Conservation (phyloP, 1,284 basidiomycete genomes). For the Tilletia walkeri region DNA sequence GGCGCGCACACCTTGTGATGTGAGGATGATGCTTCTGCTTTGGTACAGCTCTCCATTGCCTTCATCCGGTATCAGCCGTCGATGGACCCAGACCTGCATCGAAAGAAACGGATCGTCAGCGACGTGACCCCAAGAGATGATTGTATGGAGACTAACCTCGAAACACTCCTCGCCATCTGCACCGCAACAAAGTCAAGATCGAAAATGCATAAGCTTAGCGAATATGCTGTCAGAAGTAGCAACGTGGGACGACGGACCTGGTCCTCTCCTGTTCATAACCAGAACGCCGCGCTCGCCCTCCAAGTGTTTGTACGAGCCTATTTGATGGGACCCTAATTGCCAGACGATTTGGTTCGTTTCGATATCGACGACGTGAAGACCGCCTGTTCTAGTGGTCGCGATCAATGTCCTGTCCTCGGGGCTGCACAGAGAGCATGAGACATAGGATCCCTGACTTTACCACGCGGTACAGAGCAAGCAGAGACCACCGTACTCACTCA, state of each 20-base stretch:
- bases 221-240: background rate
- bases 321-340: background rate
- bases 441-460: background rate
- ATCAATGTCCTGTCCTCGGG: slow-evolving; percentile 1
- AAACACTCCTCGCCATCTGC: background rate
- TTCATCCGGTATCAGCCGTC: background rate
- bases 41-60: slow-evolving; percentile 1
- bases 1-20: background rate
- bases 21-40: background rate
- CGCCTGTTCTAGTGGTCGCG: background rate
- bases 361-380: slow-evolving; percentile 11
- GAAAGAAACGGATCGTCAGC: background rate
- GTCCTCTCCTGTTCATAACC: background rate
- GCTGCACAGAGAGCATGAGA: background rate
- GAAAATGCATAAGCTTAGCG: too few relatives aligned
- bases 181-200: too few relatives aligned
- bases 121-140: background rate
- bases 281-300: slow-evolving; percentile 1
- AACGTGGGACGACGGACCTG: background rate
- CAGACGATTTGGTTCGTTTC: background rate
- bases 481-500: background rate
- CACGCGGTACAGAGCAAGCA: background rate
- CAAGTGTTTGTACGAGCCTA: slow-evolving; percentile 2
- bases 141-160: background rate
- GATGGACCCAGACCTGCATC: slow-evolving; percentile 5